Evolutionary conservation across 257 asterid genomes (phyloP).

Genomic region (Solanum bulbocastanum): DNA sequence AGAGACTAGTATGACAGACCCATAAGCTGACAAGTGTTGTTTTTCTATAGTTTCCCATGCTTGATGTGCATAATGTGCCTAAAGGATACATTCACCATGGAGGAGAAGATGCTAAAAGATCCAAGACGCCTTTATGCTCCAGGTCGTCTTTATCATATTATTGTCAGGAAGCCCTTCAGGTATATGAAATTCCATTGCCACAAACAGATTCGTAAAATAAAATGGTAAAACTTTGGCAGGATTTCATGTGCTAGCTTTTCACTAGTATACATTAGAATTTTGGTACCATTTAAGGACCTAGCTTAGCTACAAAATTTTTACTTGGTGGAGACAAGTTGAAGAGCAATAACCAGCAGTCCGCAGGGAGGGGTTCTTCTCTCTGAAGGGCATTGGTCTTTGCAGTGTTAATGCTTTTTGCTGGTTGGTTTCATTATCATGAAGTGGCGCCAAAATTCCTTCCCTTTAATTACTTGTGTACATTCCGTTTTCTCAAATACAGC

Average conservation of each 20-base stretch:
- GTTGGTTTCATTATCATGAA: neutral
- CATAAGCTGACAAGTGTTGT: neutral
- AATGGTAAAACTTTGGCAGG: neutral
- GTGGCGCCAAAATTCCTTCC: neutral
- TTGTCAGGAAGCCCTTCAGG: constrained; percentile 94
- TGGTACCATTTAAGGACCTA: neutral
- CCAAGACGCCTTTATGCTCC: constrained; percentile 97
- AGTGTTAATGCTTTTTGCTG: neutral
- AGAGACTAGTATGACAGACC: neutral
- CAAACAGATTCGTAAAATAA: neutral
- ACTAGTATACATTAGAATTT: neutral
- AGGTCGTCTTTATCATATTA: constrained; percentile 94
- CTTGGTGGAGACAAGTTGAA: neutral
- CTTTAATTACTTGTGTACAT: neutral
- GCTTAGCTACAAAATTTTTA: neutral
- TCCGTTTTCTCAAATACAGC: neutral
- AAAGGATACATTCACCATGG: constrained; percentile 88
- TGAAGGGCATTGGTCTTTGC: neutral
- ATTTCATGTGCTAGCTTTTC: neutral
- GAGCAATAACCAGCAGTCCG: neutral
- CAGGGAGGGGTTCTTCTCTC: neutral
- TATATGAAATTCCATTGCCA: constrained; percentile 4
- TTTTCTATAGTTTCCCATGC: constrained; percentile 77
- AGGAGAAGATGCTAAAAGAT: constrained; percentile 89
- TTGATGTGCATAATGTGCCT: constrained; percentile 88